Evolutionary conservation across 75 land plant genomes (phyloP), one percentile per base, ranked within the genome.

Genomic region (Pinus taeda): DNA sequence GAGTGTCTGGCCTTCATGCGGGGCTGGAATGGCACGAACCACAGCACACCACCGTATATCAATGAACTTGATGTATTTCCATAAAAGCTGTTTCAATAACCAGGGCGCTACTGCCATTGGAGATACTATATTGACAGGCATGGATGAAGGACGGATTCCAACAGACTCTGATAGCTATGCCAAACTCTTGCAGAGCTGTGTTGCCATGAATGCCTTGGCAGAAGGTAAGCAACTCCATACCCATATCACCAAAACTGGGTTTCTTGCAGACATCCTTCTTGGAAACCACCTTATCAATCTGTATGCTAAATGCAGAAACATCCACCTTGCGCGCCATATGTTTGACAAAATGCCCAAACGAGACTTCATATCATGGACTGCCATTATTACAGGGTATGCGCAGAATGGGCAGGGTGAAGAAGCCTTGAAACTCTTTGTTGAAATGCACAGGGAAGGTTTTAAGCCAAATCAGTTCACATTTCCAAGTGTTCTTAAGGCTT

Each of bases 261-360:
- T 37, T 53, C 62, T 65, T 20, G 67, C 82, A 7, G 82, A 86
- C 59, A 60, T 79, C 29, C 53, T 83, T 42, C 82, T 91, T 20
- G 61, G 77, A 53, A 92, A 90, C 42, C 81, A 92, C 30, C 80
- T 92, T 55, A 73, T 92, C n/a, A 87, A 78, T 42, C 79, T 81
- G 83, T 92, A 92, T 71, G 81, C 83, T 2, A 87, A 87, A 84
- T 92, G 90, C 79, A 90, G 91, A 74, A 75, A 80, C 8, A 8
- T 82, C 29, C 73, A 78, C 20, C 88, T 85, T 71, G 94, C 92
- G 22, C 76, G 75, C 22, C 70, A 29, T 2, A 79, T 87, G 57
- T 92, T 92, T 60, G 90, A 88, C 74, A 76, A 72, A 56, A 85
- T 90, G 90, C 75, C 69, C 12, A 64, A 81, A n/a, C 69, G 58